These are phyloP conservation scores for Malus hybrid DNA, from an alignment of 331 rosid genomes.

Conservation along the genomic window DNA sequence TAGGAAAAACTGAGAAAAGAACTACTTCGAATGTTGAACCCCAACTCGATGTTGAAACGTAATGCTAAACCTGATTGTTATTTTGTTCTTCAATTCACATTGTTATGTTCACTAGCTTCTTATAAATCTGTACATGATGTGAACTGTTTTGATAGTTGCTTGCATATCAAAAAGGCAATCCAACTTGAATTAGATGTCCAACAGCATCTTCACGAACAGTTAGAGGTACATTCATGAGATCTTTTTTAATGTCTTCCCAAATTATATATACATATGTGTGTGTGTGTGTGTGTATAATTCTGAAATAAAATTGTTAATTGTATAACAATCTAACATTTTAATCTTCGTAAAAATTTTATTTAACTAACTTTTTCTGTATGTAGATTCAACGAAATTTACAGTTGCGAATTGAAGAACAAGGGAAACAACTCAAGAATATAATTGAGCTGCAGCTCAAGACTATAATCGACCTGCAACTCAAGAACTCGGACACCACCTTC, in stretches of 20 bases:
- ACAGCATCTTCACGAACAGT: constrained; percentile 75
- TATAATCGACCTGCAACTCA: background rate
- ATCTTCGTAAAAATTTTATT: background rate
- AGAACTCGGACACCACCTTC: background rate
- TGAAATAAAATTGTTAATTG: too few species aligned
- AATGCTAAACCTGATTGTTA: constrained; percentile 7
- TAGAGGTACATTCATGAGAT: constrained; percentile 49
- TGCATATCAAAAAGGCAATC: constrained; percentile 71
- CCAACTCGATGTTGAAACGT: constrained; percentile 54
- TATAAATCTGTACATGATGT: background rate
- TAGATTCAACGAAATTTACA: constrained; percentile 66
- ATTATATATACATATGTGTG: too few species aligned
- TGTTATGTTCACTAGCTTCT: background rate
- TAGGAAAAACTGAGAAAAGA: constrained; percentile 68
- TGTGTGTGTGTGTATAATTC: too few species aligned
- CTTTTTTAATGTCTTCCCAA: background rate
- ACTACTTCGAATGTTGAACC: constrained; percentile 22
- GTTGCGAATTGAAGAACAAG: constrained; percentile 30
- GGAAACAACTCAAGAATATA: constrained; percentile 28
- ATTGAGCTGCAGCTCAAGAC: constrained; percentile 26
- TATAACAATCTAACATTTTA: background rate
- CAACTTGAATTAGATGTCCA: constrained; percentile 80
- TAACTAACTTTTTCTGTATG: background rate
- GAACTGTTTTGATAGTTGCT: constrained; percentile 46
- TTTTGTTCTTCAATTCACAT: background rate